Evolutionary conservation across 805 yeast species (phyloP).

Genomic region (Saccharomyces paradoxus): DNA sequence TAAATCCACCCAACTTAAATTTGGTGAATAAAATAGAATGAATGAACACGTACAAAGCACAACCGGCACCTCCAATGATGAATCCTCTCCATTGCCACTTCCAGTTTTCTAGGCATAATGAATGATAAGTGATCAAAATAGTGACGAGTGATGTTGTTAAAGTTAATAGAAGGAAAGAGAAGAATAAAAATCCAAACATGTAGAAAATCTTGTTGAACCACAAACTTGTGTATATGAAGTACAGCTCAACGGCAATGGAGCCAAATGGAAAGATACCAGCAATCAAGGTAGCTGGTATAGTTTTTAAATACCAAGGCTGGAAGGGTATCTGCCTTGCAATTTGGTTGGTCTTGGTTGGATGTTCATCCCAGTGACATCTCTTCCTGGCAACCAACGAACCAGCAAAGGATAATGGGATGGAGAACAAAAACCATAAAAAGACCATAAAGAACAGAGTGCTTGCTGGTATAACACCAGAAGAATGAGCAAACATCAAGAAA

Average conservation of each 20-base stretch:
- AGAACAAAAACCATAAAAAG: conserved; percentile 74
- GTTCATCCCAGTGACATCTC: conserved; percentile 42
- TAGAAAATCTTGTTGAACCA: conserved; percentile 93
- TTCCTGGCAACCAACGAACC: conserved; percentile 80
- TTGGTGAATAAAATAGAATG: conserved; percentile 73
- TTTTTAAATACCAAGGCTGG: conserved; percentile 76
- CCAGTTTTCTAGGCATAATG: conserved; percentile 84
- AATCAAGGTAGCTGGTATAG: conserved; percentile 56
- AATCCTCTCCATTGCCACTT: conserved; percentile 96
- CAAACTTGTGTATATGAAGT: conserved; percentile 79
- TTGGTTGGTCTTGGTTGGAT: conserved; percentile 86
- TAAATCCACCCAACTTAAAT: conserved; percentile 61
- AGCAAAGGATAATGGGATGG: conserved; percentile 72
- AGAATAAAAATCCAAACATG: conserved; percentile 94
- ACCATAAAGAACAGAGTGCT: conserved; percentile 82
- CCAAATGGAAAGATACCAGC: conserved; percentile 94
- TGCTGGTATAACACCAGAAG: conserved; percentile 92
- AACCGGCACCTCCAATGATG: conserved; percentile 86
- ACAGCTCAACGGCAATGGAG: conserved; percentile 88
- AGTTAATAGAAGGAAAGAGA: conserved; percentile 77
- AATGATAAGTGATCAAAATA: conserved; percentile 69
- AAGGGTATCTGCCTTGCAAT: conserved; percentile 93
- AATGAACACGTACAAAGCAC: conserved; percentile 73
- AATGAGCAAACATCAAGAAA: conserved; percentile 64
- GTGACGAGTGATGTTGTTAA: conserved; percentile 76